Percentiles rank a stretch among this genome's conserved stretches.
phyloP scores from a whole-genome alignment of 1,284 basidiomycete species.

The Trametes polyzona region DNA sequence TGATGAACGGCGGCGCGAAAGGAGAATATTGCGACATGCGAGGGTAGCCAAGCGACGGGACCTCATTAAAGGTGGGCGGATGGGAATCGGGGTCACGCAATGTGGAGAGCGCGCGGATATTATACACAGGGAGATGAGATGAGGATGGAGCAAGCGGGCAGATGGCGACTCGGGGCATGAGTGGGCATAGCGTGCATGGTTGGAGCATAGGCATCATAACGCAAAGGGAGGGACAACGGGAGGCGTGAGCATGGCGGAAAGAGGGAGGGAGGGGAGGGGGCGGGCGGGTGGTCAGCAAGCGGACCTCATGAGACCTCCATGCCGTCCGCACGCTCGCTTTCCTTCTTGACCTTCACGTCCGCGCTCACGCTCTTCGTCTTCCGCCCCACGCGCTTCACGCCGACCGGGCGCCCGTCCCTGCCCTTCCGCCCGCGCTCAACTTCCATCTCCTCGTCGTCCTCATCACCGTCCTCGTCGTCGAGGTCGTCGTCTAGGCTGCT shows the following conservation, averaged over 20 bases:
- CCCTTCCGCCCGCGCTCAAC: slow-evolving; percentile 35
- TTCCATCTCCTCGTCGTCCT: slow-evolving; percentile 28
- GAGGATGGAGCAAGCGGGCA: slow-evolving; percentile 1
- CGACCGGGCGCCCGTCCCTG: slow-evolving; percentile 33
- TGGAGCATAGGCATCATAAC: neutral
- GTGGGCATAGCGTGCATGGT: slow-evolving; percentile 3
- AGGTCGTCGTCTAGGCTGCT: slow-evolving; percentile 30
- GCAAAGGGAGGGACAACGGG: neutral
- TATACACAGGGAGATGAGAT: slow-evolving; percentile 10
- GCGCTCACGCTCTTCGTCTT: slow-evolving; percentile 28
- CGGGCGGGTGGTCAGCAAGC: neutral
- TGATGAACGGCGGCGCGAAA: neutral
- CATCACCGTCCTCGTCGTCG: slow-evolving; percentile 26
- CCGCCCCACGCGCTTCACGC: slow-evolving; percentile 26
- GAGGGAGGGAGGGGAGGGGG: neutral
- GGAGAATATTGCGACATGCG: slow-evolving; percentile 21
- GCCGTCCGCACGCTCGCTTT: slow-evolving; percentile 25
- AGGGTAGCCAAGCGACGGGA: slow-evolving; percentile 11
- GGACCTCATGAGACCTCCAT: slow-evolving; percentile 28
- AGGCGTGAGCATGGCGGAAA: neutral
- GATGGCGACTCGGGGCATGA: neutral
- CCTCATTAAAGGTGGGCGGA: slow-evolving; percentile 1
- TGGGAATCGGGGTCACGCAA: neutral
- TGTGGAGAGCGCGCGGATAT: slow-evolving; percentile 3
- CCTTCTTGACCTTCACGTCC: slow-evolving; percentile 37